Percentiles rank a stretch among this genome's conserved stretches.
These are phyloP conservation scores for Paramecium bursaria DNA, from an alignment of 73 alveolate genomes.

Conservation along the genomic window DNA sequence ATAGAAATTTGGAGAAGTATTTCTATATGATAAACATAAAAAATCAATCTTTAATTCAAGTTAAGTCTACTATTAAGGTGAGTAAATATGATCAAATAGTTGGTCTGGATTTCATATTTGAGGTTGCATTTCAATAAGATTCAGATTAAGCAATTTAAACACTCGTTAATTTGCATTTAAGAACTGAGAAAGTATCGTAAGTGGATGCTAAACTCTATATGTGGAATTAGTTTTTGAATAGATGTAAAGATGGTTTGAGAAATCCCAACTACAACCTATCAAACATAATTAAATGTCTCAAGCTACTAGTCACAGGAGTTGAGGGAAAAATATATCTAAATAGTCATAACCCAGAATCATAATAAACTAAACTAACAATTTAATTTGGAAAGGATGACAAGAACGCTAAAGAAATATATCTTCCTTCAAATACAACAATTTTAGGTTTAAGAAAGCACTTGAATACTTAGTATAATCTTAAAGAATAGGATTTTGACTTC, in stretches of 20 bases:
- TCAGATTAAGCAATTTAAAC: constrained; percentile 25
- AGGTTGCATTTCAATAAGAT: constrained; percentile 7
- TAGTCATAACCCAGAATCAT: neutral
- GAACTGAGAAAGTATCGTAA: constrained; percentile 43
- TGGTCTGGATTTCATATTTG: constrained; percentile 48
- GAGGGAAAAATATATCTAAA: constrained; percentile 31
- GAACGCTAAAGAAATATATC: constrained; percentile 7
- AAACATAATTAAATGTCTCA: constrained; percentile 35
- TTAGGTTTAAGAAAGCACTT: constrained; percentile 21
- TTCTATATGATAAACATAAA: constrained; percentile 1
- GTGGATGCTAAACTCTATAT: constrained; percentile 17
- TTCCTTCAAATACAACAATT: constrained; percentile 38
- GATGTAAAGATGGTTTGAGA: constrained; percentile 35
- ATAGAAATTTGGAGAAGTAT: constrained; percentile 28
- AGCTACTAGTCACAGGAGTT: constrained; percentile 31
- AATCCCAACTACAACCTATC: neutral
- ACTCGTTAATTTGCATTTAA: neutral
- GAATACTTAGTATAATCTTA: neutral
- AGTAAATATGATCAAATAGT: constrained; percentile 27
- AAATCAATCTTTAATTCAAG: neutral
- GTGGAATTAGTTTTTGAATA: constrained; percentile 19
- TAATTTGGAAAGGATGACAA: constrained; percentile 49
- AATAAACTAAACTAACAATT: neutral
- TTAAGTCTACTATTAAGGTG: neutral
- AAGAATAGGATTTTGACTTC: constrained; percentile 34